Percentiles rank a stretch among this genome's conserved stretches.
These are phyloP conservation scores for Apiotrichum sp. DNA, from an alignment of 1,284 basidiomycete genomes.

Conservation along the genomic window DNA sequence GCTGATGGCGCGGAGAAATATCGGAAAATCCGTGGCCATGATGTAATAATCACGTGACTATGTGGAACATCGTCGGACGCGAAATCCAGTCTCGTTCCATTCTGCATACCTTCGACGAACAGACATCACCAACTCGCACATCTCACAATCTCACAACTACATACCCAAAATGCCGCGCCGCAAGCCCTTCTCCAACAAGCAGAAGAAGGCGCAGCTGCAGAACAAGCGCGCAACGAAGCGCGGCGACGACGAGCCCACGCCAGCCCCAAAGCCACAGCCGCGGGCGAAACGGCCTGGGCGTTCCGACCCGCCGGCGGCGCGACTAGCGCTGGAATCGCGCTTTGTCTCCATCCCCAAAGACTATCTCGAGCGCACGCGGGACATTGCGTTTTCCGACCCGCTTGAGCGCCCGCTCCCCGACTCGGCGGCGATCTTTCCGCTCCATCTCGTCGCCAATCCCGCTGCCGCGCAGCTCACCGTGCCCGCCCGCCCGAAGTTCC, in stretches of 20 bases:
- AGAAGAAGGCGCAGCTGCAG: constrained; percentile 63
- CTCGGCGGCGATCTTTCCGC: constrained; percentile 50
- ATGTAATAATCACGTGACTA: no score
- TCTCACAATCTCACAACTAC: no score
- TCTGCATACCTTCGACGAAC: no score
- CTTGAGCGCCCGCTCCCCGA: constrained; percentile 59
- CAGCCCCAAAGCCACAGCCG: no score
- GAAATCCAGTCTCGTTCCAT: no score
- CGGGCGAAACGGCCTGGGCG: constrained; percentile 12
- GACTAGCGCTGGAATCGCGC: constrained; percentile 51
- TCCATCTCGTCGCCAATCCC: constrained; percentile 23
- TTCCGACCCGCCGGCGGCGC: constrained; percentile 33
- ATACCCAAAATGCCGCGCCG: neutral
- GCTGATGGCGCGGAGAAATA: no score
- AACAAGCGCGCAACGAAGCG: constrained; percentile 75
- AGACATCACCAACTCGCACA: no score
- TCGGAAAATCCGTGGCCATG: no score
- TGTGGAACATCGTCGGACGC: no score
- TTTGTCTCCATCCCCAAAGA: constrained; percentile 59
- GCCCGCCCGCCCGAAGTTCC: constrained; percentile 74
- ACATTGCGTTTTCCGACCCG: constrained; percentile 53
- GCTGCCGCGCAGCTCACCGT: constrained; percentile 46
- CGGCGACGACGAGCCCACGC: constrained; percentile 49
- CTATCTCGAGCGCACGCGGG: constrained; percentile 61
- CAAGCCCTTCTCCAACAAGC: constrained; percentile 46